Evolutionary conservation across 371 early-diverging fungal species (phyloP).

Genomic region (Actinomortierella ambigua): DNA sequence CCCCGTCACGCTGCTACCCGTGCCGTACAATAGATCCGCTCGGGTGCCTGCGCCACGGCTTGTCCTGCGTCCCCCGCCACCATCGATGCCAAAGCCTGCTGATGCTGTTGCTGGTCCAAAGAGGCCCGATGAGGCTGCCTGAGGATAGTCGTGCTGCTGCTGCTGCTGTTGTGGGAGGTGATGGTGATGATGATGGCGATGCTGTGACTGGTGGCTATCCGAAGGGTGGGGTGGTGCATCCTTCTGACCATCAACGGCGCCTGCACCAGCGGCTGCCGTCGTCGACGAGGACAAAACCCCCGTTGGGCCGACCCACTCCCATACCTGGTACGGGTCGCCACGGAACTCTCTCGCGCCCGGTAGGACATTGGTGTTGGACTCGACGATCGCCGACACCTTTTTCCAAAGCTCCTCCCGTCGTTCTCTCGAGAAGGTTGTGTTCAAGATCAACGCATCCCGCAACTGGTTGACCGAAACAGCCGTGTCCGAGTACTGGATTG

Average conservation of each 20-base stretch:
- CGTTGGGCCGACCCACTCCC: conserved; percentile 44
- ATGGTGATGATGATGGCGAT: not conserved
- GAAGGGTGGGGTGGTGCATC: too few species aligned
- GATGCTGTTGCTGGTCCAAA: too few species aligned
- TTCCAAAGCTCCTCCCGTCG: conserved; percentile 40
- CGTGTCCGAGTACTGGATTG: conserved; percentile 27
- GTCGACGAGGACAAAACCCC: conserved; percentile 17
- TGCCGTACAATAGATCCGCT: too few species aligned
- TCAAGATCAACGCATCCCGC: conserved; percentile 30
- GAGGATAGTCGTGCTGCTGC: not conserved
- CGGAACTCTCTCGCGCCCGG: conserved; percentile 28
- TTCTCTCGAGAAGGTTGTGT: conserved; percentile 14
- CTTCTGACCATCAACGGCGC: too few species aligned
- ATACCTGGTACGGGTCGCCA: conserved; percentile 30
- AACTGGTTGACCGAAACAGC: conserved; percentile 26
- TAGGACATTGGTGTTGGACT: conserved; percentile 38
- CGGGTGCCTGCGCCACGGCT: too few species aligned
- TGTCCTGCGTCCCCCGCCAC: too few species aligned
- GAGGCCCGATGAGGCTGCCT: not conserved
- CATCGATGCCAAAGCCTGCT: too few species aligned
- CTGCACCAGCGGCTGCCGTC: too few species aligned
- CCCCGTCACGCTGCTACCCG: too few species aligned
- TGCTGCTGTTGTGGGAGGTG: not conserved
- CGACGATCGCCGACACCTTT: conserved; percentile 28
- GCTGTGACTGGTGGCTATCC: too few species aligned